phyloP scores from a whole-genome alignment of 2,329 filamentous ascomycete genomes.

The Rachicladosporium sp. region DNA sequence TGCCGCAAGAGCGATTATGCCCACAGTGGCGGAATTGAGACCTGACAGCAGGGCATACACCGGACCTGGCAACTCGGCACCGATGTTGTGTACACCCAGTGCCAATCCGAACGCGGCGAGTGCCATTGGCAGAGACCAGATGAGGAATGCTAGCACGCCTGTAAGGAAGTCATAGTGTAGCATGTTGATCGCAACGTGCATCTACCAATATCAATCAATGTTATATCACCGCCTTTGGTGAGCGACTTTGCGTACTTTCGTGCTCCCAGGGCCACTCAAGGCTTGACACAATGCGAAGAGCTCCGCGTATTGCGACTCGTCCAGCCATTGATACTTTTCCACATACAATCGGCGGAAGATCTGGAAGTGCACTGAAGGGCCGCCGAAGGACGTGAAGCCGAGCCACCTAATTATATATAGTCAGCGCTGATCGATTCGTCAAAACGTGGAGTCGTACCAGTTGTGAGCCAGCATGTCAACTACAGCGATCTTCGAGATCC shows the following conservation, averaged over 20 bases:
- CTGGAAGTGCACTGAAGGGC: conserved; percentile 58
- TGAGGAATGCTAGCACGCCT: conserved; percentile 47
- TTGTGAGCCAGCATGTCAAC: conserved; percentile 12
- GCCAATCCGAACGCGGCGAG: conserved; percentile 58
- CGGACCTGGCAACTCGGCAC: conserved; percentile 44
- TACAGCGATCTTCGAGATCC: background rate
- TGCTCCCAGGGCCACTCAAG: conserved; percentile 54
- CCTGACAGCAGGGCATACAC: conserved; percentile 61
- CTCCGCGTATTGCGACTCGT: conserved; percentile 58
- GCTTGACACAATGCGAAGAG: conserved; percentile 58
- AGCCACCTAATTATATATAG: conserved; percentile 1
- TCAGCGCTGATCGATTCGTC: no score
- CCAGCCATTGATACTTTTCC: conserved; percentile 45
- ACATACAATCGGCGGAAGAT: conserved; percentile 55
- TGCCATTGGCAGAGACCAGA: conserved; percentile 60
- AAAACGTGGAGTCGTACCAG: conserved; percentile 10
- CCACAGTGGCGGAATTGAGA: conserved; percentile 59
- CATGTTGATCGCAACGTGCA: conserved; percentile 56
- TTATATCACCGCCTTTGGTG: no score
- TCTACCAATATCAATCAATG: conserved; percentile 35
- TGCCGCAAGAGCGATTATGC: conserved; percentile 57
- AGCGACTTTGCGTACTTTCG: conserved; percentile 41
- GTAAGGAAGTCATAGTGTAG: conserved; percentile 48
- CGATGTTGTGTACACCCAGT: conserved; percentile 50
- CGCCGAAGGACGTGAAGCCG: conserved; percentile 24